Conservation (phyloP, 2,329 filamentous ascomycete genomes). For the Paracorniculantispora psalliotae region DNA sequence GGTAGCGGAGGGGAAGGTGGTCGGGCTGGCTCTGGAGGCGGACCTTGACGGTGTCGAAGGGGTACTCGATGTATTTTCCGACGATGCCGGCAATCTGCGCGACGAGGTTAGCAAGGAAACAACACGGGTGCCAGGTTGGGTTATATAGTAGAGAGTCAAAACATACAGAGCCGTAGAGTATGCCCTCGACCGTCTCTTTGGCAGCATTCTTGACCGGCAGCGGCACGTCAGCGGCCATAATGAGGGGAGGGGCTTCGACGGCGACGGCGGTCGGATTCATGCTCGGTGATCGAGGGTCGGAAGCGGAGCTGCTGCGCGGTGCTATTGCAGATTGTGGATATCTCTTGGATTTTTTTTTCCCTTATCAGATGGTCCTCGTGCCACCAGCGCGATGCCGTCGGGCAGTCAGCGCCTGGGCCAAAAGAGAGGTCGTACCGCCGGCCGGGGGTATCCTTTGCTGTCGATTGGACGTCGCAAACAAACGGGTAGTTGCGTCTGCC, state of each 20-base stretch:
- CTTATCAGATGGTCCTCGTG: neutral
- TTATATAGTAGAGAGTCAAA: constrained; percentile 2
- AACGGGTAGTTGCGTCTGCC: constrained; percentile 1
- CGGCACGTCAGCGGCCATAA: constrained; percentile 23
- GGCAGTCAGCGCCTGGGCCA: constrained; percentile 13
- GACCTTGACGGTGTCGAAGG: constrained; percentile 98
- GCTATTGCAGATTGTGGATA: neutral
- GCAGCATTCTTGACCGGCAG: constrained; percentile 36
- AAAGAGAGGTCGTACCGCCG: constrained; percentile 1
- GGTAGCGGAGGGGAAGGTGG: constrained; percentile 73
- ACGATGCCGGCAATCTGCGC: constrained; percentile 71
- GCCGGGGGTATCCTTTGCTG: neutral
- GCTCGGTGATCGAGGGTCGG: constrained; percentile 15
- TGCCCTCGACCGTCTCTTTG: constrained; percentile 74
- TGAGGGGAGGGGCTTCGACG: constrained; percentile 13
- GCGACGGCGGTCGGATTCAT: constrained; percentile 17
- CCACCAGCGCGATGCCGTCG: constrained; percentile 11
- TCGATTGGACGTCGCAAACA: neutral
- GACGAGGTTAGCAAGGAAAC: neutral
- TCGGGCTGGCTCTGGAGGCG: constrained; percentile 93
- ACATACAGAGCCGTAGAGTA: constrained; percentile 79
- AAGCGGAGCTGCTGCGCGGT: constrained; percentile 8
- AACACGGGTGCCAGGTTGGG: neutral
- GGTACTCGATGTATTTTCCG: constrained; percentile 96
- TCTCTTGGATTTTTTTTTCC: neutral